Conservation (phyloP, 2,329 filamentous ascomycete species). For the Dothistroma pini region DNA sequence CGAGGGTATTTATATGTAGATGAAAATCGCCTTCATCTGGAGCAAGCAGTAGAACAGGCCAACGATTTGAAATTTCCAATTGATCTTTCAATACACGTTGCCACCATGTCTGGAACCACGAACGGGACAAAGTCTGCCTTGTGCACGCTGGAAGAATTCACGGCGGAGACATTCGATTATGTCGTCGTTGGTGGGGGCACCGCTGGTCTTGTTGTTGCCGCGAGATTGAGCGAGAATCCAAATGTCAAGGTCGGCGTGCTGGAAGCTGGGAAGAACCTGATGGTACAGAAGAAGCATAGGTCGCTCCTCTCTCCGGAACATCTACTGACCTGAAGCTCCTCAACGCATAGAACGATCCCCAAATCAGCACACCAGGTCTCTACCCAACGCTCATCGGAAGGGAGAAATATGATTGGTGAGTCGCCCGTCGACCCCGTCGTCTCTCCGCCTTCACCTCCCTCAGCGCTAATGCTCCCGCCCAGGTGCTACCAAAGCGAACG, state of each 20-base stretch:
- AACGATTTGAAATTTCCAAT: neutral
- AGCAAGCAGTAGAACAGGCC: neutral
- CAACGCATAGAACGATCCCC: constrained; percentile 26
- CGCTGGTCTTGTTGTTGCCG: constrained; percentile 30
- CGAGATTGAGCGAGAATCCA: constrained; percentile 29
- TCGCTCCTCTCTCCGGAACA: neutral
- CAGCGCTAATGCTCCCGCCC: neutral
- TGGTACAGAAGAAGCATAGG: neutral
- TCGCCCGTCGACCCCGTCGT: neutral
- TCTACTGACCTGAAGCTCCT: neutral
- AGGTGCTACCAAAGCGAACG: constrained; percentile 29
- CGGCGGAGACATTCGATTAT: constrained; percentile 25
- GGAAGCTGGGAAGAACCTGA: constrained; percentile 31
- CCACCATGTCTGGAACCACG: neutral
- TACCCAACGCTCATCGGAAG: constrained; percentile 34
- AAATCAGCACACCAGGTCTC: constrained; percentile 33
- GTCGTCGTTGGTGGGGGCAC: constrained; percentile 32
- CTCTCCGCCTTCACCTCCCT: neutral
- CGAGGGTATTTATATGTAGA: neutral
- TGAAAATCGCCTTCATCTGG: neutral
- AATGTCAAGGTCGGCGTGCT: constrained; percentile 33
- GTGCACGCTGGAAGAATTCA: constrained; percentile 29
- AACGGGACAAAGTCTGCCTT: constrained; percentile 20
- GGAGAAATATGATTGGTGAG: constrained; percentile 34
- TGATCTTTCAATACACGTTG: neutral